phyloP scores from a whole-genome alignment of 371 early-diverging fungal species.

The Actinomortierella ambigua region DNA sequence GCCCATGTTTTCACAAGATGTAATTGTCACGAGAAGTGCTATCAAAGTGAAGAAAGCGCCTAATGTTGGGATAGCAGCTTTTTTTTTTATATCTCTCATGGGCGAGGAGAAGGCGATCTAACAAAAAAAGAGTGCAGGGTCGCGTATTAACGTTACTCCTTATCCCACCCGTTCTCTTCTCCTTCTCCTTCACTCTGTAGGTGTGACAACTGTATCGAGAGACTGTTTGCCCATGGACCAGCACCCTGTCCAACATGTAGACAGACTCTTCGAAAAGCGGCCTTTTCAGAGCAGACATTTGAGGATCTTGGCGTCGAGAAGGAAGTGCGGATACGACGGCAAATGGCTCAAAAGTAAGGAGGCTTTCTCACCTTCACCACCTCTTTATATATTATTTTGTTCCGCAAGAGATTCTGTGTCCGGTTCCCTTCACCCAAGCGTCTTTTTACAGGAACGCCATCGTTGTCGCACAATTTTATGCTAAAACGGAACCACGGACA shows the following conservation, averaged over 20 bases:
- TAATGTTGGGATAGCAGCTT: background rate
- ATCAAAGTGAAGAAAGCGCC: background rate
- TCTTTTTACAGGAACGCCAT: background rate
- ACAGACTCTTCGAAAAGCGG: conserved; percentile 78
- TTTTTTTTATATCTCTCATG: background rate
- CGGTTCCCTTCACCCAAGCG: background rate
- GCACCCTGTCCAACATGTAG: conserved; percentile 95
- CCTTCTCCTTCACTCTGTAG: conserved; percentile 42
- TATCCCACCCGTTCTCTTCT: background rate
- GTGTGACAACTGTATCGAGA: conserved; percentile 92
- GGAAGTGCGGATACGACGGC: conserved; percentile 90
- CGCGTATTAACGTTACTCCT: too few relatives aligned
- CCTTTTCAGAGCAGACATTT: conserved; percentile 90
- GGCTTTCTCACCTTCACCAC: too few relatives aligned
- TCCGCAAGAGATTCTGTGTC: background rate
- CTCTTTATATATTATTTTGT: conserved; percentile 1
- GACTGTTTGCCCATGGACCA: conserved; percentile 83
- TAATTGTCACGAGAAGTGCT: conserved; percentile 42
- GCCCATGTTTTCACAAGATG: conserved; percentile 99
- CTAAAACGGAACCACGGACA: conserved; percentile 4
- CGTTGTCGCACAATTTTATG: background rate
- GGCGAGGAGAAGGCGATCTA: too few relatives aligned
- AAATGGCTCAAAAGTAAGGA: conserved; percentile 75
- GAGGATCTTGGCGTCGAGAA: conserved; percentile 95
- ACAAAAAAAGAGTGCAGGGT: background rate